Evolutionary conservation across 495 filamentous ascomycete genomes (phyloP), one percentile per base, ranked within the genome.

Genomic region (Podospora fimiseda): DNA sequence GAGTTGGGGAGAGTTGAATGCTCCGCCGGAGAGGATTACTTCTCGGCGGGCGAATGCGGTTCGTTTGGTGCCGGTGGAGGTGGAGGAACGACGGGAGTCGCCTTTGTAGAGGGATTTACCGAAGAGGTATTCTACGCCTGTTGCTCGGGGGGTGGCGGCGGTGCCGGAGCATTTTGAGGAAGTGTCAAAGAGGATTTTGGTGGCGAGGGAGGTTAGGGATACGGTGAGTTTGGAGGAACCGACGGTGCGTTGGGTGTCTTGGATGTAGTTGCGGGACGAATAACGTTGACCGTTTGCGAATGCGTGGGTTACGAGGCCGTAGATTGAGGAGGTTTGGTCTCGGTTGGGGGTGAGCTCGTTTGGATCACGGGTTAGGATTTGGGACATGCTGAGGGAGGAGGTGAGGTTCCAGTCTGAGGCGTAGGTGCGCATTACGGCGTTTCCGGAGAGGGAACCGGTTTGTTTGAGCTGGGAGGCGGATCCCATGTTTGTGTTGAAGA

Each of bases 1-100:
- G 0, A 79, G 57, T 38, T 79, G 74, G 2, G 74, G 74, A 9
- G 73, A 69, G 51, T 73, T 67, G 48, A 75, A 69, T 2, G 59
- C 61, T 11, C 74, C 73, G 21, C 68, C 68, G 9, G 68, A 64
- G 22, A 75, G 33, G 33, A 76, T 77, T 24, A 75, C 67, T 45
- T 75, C 74, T 18, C 70, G 65, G 9, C 53, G 54, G 2, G 58
- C 58, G 19, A 20, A 37, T 5, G 58, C 58, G 4, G 23, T 44
- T 30, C 50, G 44, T 9, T 23, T 16, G 24, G 38, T 48, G 11
- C 72, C 68, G 13, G 27, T 57, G n/a, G 55, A 40, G 45, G 52
- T 51, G 42, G 59, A 51, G 14, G 61, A 38, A 5, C 58, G 60
- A 1, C 63, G 64, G 50, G 52, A 58, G 37, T 66, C 66, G 24